Conservation (phyloP, 1,284 basidiomycete species). For the Cutaneotrichosporon sp. region DNA sequence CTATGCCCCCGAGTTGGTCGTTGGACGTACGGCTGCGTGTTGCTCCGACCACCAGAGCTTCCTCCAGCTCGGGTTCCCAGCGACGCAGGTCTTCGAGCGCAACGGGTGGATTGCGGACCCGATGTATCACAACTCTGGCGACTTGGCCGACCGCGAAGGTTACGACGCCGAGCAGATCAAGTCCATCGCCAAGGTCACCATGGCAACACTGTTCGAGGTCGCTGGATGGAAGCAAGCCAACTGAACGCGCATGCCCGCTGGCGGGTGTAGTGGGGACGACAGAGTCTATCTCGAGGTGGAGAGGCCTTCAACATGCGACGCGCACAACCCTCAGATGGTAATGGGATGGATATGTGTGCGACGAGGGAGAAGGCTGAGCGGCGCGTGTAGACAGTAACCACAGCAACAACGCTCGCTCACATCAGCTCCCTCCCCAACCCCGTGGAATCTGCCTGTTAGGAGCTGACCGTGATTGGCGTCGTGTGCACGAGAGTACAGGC, state of each 20-base stretch:
- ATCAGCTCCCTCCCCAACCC: too few relatives aligned
- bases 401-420: too few relatives aligned
- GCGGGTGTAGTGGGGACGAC: not conserved
- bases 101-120: slow-evolving; percentile 79
- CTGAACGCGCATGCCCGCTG: not conserved
- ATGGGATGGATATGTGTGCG: not conserved
- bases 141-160: slow-evolving; percentile 70
- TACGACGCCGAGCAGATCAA: slow-evolving; percentile 78
- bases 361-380: not conserved
- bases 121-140: slow-evolving; percentile 66
- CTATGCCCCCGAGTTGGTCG: slow-evolving; percentile 77
- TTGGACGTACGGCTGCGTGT: slow-evolving; percentile 74
- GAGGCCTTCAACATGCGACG: not conserved
- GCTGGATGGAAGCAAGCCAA: slow-evolving; percentile 28
- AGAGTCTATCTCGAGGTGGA: not conserved
- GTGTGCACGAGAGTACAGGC: too few relatives aligned
- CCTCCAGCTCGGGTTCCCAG: slow-evolving; percentile 74
- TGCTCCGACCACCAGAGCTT: slow-evolving; percentile 85
- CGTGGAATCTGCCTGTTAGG: too few relatives aligned
- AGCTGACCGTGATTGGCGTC: too few relatives aligned
- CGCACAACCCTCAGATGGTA: not conserved
- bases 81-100: slow-evolving; percentile 69
- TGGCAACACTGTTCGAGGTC: slow-evolving; percentile 46
- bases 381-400: not conserved
- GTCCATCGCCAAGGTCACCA: slow-evolving; percentile 79